These are phyloP conservation scores for Kazachstania psychrophila DNA, from an alignment of 805 yeast species.

Conservation along the genomic window DNA sequence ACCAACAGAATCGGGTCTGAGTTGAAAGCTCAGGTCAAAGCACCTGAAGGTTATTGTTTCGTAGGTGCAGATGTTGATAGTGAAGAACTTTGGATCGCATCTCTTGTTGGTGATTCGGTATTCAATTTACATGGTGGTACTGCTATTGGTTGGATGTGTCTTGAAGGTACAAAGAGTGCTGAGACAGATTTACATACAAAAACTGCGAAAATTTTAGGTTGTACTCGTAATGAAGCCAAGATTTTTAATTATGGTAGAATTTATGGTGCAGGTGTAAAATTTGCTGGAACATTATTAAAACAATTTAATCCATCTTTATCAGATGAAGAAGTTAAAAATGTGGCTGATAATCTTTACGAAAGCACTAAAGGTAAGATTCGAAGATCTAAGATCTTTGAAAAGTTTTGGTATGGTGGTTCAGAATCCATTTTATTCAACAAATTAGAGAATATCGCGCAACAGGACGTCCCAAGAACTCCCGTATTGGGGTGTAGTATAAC, in stretches of 20 bases:
- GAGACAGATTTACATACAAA: conserved; percentile 94
- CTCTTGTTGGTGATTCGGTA: conserved; percentile 84
- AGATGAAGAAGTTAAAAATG: conserved; percentile 54
- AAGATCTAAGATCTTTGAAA: conserved; percentile 26
- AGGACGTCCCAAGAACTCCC: conserved; percentile 76
- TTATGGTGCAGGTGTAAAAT: conserved; percentile 93
- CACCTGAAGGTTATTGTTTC: conserved; percentile 82
- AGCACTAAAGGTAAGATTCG: conserved; percentile 70
- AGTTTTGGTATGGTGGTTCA: conserved; percentile 78
- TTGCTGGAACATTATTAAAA: conserved; percentile 75
- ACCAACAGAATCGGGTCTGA: conserved; percentile 83
- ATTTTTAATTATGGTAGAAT: conserved; percentile 94
- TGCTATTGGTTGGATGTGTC: conserved; percentile 98
- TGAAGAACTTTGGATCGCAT: conserved; percentile 97
- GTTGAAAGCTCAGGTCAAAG: conserved; percentile 72
- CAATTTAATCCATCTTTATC: conserved; percentile 68
- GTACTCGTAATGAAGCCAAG: conserved; percentile 85
- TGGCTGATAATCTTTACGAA: conserved; percentile 60
- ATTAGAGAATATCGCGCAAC: conserved; percentile 78
- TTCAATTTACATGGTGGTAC: conserved; percentile 91
- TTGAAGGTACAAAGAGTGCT: conserved; percentile 86
- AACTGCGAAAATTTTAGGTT: conserved; percentile 83
- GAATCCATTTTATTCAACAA: conserved; percentile 88
- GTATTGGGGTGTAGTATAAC: conserved; percentile 91
- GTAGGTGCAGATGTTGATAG: conserved; percentile 99